phyloP scores from a whole-genome alignment of 2,329 filamentous ascomycete genomes.

The Aspergillus proliferans region DNA sequence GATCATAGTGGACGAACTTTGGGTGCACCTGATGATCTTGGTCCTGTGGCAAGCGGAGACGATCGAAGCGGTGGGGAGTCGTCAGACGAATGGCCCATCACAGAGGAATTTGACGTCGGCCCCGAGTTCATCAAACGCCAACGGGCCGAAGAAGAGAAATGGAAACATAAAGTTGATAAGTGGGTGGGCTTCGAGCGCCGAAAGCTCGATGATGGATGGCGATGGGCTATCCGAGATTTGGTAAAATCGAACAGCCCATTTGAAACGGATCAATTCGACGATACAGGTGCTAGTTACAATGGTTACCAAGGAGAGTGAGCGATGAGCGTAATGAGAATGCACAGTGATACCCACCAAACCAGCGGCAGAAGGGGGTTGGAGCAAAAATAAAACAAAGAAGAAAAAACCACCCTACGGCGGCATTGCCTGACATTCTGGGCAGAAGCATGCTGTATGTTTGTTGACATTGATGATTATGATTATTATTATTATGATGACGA shows the following conservation, averaged over 20 bases:
- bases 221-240: constrained; percentile 62
- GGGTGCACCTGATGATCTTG: constrained; percentile 20
- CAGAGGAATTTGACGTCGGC: constrained; percentile 95
- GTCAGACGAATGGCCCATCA: constrained; percentile 73
- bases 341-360: not conserved
- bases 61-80: constrained; percentile 40
- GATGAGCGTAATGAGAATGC: not conserved
- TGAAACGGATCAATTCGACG: constrained; percentile 5
- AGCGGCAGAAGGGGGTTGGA: no score
- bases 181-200: constrained; percentile 63
- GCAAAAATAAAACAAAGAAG: no score
- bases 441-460: no score
- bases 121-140: constrained; percentile 88
- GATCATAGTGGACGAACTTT: constrained; percentile 17
- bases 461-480: not conserved
- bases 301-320: not conserved
- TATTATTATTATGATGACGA: not conserved
- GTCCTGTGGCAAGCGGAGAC: constrained; percentile 26
- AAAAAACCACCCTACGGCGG: no score
- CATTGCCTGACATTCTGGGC: no score
- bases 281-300: not conserved
- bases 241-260: constrained; percentile 26
- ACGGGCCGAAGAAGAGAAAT: constrained; percentile 83
- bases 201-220: constrained; percentile 54
- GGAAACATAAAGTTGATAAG: constrained; percentile 78